A percentile compares a stretch with the other conserved stretches of the same genome.
These are phyloP conservation scores for Neopestalotiopsis sp. DNA, from an alignment of 2,329 filamentous ascomycete species.

Conservation along the genomic window DNA sequence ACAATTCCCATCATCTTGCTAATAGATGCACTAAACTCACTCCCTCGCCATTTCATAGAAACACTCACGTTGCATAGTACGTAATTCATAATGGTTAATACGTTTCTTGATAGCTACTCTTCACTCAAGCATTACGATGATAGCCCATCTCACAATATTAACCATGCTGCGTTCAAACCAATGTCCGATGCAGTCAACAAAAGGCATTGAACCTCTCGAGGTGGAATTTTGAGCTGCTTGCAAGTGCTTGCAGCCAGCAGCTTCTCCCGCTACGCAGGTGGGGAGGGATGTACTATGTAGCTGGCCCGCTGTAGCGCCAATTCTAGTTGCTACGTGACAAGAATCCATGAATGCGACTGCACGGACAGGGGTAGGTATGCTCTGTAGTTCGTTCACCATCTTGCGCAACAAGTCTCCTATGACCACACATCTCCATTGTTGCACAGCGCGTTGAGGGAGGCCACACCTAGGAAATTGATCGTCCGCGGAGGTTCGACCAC, in stretches of 20 bases:
- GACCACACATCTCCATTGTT: neutral
- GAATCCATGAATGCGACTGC: constrained; percentile 7
- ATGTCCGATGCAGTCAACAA: too few species aligned
- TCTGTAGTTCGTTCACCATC: neutral
- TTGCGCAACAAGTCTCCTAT: neutral
- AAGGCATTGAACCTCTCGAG: too few species aligned
- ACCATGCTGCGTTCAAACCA: too few species aligned
- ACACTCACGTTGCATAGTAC: too few species aligned
- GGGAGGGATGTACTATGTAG: neutral
- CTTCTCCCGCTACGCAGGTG: too few species aligned
- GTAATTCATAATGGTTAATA: too few species aligned
- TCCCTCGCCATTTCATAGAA: too few species aligned
- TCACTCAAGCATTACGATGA: too few species aligned
- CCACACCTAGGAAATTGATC: neutral
- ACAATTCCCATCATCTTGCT: too few species aligned
- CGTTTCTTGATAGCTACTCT: too few species aligned
- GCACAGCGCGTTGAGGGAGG: neutral
- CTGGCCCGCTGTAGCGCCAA: neutral
- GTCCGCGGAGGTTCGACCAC: neutral
- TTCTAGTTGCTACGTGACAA: neutral
- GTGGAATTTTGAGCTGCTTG: neutral
- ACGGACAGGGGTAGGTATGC: neutral
- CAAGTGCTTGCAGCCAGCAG: neutral
- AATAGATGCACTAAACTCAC: too few species aligned
- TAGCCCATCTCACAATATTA: too few species aligned